These are phyloP conservation scores for Zoysia matrella DNA, from an alignment of 202 grass and related monocot genomes.

Conservation along the genomic window DNA sequence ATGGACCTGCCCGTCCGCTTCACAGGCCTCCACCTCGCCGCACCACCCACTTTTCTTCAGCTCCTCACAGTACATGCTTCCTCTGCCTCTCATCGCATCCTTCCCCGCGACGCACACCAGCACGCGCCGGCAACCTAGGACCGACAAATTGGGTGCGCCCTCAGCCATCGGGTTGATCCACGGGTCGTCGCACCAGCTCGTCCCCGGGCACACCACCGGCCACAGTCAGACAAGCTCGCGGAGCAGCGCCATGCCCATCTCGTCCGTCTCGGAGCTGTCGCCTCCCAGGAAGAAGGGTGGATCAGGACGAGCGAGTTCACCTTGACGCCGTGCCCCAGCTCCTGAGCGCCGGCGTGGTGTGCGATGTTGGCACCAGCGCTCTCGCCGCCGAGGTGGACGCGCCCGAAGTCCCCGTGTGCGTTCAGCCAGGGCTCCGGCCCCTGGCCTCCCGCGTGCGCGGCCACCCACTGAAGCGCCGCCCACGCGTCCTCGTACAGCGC, in stretches of 20 bases:
- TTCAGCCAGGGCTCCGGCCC: constrained; percentile 56
- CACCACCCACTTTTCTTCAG: constrained; percentile 57
- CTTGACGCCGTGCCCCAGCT: constrained; percentile 53
- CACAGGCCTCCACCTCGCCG: constrained; percentile 51
- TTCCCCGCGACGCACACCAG: constrained; percentile 65
- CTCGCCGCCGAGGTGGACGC: constrained; percentile 73
- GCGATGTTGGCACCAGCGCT: constrained; percentile 84
- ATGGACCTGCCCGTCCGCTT: constrained; percentile 58
- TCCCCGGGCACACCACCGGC: constrained; percentile 63
- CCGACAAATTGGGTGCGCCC: constrained; percentile 49
- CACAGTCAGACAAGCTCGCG: constrained; percentile 65
- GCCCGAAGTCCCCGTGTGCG: constrained; percentile 57
- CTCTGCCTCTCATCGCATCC: constrained; percentile 61
- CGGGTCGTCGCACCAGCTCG: constrained; percentile 64
- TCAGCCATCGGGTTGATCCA: constrained; percentile 77
- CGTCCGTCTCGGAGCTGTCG: constrained; percentile 57
- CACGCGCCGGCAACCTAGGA: constrained; percentile 48
- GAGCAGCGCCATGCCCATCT: constrained; percentile 56
- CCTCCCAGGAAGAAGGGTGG: constrained; percentile 69
- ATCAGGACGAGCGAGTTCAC: constrained; percentile 60
- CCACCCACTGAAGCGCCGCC: constrained; percentile 71
- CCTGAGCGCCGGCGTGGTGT: constrained; percentile 58
- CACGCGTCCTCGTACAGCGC: constrained; percentile 74
- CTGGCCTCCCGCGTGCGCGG: constrained; percentile 46
- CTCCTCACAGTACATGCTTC: constrained; percentile 59